A percentile compares a stretch with the other conserved stretches of the same genome.
Conservation (phyloP, 192 early-diverging fungal species). For the Rhizoclosmatium sp. region DNA sequence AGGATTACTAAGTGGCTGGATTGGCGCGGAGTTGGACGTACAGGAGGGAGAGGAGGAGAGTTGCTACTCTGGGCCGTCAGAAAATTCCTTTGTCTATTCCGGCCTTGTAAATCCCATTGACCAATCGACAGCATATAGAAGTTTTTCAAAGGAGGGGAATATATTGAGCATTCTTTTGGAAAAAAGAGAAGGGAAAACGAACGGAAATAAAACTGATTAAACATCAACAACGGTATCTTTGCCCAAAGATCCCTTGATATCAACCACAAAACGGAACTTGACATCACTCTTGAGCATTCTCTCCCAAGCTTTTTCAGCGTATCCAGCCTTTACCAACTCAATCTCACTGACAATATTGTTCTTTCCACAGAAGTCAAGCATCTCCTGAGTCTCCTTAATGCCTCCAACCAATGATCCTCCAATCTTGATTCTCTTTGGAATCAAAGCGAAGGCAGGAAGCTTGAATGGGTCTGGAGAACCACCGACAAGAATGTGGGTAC, state of each 20-base stretch:
- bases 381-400: constrained; percentile 42
- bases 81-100: too few relatives aligned
- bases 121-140: too few relatives aligned
- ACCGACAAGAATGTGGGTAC: constrained; percentile 43
- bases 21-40: too few relatives aligned
- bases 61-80: too few relatives aligned
- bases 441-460: constrained; percentile 31
- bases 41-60: too few relatives aligned
- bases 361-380: constrained; percentile 36
- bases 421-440: constrained; percentile 30
- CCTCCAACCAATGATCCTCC: constrained; percentile 36
- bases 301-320: constrained; percentile 35
- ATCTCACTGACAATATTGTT: constrained; percentile 26
- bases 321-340: constrained; percentile 21
- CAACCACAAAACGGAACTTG: constrained; percentile 40
- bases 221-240: constrained; percentile 12
- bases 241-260: constrained; percentile 3
- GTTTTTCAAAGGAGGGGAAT: too few relatives aligned
- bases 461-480: constrained; percentile 29
- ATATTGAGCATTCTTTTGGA: too few relatives aligned
- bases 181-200: too few relatives aligned
- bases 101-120: too few relatives aligned
- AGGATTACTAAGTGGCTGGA: too few relatives aligned
- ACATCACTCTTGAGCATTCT: constrained; percentile 36
- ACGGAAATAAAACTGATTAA: too few relatives aligned